Percentiles rank a stretch among this genome's conserved stretches.
Evolutionary conservation across 2,329 filamentous ascomycete genomes (phyloP).

Genomic region (Colletotrichum theobromicola): DNA sequence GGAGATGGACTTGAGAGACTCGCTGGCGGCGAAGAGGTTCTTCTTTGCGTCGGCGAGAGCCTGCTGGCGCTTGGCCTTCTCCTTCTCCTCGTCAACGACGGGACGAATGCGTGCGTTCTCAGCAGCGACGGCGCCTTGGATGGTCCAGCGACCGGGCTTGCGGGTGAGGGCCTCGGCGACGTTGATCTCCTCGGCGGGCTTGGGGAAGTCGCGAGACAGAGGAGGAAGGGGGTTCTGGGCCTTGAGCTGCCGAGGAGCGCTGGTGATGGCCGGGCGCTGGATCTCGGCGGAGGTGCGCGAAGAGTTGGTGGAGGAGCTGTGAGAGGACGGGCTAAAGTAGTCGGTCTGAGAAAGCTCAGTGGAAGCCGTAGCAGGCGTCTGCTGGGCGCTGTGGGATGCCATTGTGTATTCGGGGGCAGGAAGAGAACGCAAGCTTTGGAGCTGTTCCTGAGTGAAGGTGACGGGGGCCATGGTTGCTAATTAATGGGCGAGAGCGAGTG

Average conservation of each 20-base stretch:
- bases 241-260: background rate
- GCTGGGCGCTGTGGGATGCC: background rate
- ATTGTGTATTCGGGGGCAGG: constrained; percentile 18
- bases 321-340: constrained; percentile 4
- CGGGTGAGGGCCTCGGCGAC: constrained; percentile 48
- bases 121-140: constrained; percentile 39
- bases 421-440: constrained; percentile 27
- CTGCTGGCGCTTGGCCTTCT: constrained; percentile 38
- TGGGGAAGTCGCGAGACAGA: constrained; percentile 42
- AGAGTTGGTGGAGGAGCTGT: constrained; percentile 14
- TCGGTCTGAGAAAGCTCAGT: constrained; percentile 9
- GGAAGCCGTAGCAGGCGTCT: constrained; percentile 11
- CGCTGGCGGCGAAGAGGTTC: constrained; percentile 46
- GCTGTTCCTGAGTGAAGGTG: constrained; percentile 20
- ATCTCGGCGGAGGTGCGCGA: constrained; percentile 11
- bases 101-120: constrained; percentile 27
- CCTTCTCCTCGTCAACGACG: constrained; percentile 30
- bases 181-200: constrained; percentile 43
- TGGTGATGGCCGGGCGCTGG: constrained; percentile 6
- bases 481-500: background rate
- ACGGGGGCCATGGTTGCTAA: constrained; percentile 14
- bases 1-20: constrained; percentile 14
- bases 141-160: constrained; percentile 47
- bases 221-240: constrained; percentile 37
- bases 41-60: constrained; percentile 54